Evolutionary conservation across 1,284 basidiomycete genomes (phyloP), one percentile per base, ranked within the genome.

Genomic region (Gymnopus androsaceus): DNA sequence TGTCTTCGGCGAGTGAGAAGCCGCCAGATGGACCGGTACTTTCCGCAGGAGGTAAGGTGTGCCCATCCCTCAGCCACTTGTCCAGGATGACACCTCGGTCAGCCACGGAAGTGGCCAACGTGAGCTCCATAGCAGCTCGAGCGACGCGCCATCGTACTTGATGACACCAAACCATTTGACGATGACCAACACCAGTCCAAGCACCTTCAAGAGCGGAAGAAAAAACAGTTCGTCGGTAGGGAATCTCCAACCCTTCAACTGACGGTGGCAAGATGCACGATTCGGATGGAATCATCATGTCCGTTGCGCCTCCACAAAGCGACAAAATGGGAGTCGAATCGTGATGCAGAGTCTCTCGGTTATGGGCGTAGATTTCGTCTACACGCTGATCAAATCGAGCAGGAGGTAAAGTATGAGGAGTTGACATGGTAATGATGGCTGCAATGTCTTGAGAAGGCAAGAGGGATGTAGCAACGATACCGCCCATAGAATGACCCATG

Each of bases 401-500:
- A 0, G 97, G 96, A 3, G 96, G 92, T 2, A 94, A 79, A 1
- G 80, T 82, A 64, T 98, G 94, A 0, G 97, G 96, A 0, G 96
- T 94, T 3, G 94, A 95, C 87, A 99, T 92, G 3, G 97, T 98
- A 59, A 99, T 82, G 56, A 99, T 82, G 0, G 88, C 83, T 17
- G 91, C 86, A 41, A 99, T 82, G 51, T 82, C 69, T 7, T 69
- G 63, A 8, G 83, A 81, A 1, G 85, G 82, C 14, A 94, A 79
- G 11, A 90, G 77, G 3, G 88, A 80, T 0, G 86, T 85, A 6
- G 93, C 94, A 5, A 96, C 94, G 41, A 98, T 77, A 2, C 97
- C 97, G n/a, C 97, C 97, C 97, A 99, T 99, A 12, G 95, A 98
- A 68, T 99, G 96, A 0, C 90, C 96, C 64, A 98, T 75, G 55